Evolutionary conservation across 768 basidiomycete genomes (phyloP), one percentile per base, ranked within the genome.

Genomic region (Hemileccinum impolitum): DNA sequence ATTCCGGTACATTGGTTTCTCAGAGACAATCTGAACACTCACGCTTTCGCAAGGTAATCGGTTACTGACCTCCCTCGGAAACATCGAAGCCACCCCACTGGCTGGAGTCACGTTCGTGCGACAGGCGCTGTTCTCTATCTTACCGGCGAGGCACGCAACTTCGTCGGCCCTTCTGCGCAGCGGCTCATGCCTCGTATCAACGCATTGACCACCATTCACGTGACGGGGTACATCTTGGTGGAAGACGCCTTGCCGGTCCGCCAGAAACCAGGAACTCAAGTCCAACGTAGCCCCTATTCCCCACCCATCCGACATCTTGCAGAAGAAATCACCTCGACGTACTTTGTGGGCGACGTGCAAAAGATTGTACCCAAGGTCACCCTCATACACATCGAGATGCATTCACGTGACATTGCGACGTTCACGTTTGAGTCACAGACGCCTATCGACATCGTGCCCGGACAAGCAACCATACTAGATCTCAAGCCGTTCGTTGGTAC

Each of bases 91-190:
- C 13, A 82, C 79, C 0, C 75, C 79, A 4, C 56, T 78, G 2
- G 84, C 84, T 10, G 77, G 76, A 1, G 67, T 83, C 26, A 78
- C 80, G 3, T 76, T 85, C 47, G 58, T 79, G 63, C 60, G 2
- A 73, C 72, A 0, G 84, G 85, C 8, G 67, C 78, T 41, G 70
- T 87, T n/a, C 72, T 86, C 6, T 87, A 87, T 54, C 61, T 85
- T 28, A 85, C 85, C 3, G 84, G 84, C 6, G 62, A 66, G 1
- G 84, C 83, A 3, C 64, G 65, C 18, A 84, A 77, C 43, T 56
- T 78, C 21, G 61, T 79, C 21, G 82, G 78, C 9, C 30, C 23
- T 6, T 43, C 50, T 0, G 75, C 72, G 1, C 72, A 72, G 32
- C 55, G 57, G 5, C 55, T 84, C 36, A 83, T 86, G 82, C 82